Evolutionary conservation across 768 basidiomycete species (phyloP).

Genomic region (Mrakia blollopis): DNA sequence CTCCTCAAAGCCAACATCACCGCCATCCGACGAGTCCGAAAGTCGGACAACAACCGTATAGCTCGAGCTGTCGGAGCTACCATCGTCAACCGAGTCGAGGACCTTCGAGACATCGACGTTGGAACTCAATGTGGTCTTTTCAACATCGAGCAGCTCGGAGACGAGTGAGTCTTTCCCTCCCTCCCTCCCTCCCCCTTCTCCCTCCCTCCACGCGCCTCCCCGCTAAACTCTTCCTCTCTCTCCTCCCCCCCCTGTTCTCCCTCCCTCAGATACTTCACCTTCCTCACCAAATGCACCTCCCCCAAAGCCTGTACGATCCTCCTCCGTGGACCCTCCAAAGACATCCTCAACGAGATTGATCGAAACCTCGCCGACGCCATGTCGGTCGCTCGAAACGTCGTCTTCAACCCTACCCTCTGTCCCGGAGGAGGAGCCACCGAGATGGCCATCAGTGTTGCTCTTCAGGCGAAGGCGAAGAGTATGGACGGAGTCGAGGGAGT

Average conservation of each 20-base stretch:
- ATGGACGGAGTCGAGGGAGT: slow-evolving; percentile 85
- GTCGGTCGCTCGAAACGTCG: slow-evolving; percentile 92
- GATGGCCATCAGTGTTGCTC: slow-evolving; percentile 89
- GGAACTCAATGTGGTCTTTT: slow-evolving; percentile 94
- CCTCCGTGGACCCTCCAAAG: slow-evolving; percentile 94
- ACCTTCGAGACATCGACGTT: slow-evolving; percentile 83
- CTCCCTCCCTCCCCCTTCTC: too few species aligned
- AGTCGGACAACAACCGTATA: slow-evolving; percentile 97
- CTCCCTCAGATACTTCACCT: slow-evolving; percentile 77
- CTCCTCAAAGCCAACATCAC: slow-evolving; percentile 81
- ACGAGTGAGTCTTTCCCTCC: slow-evolving; percentile 57
- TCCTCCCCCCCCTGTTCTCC: background rate
- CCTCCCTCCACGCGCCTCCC: background rate
- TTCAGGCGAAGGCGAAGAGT: slow-evolving; percentile 63
- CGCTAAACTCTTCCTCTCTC: slow-evolving; percentile 7
- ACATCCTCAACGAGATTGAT: slow-evolving; percentile 96
- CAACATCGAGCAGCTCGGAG: slow-evolving; percentile 93
- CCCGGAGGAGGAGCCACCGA: slow-evolving; percentile 97
- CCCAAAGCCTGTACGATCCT: slow-evolving; percentile 98
- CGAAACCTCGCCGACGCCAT: slow-evolving; percentile 96
- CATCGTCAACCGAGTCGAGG: slow-evolving; percentile 94
- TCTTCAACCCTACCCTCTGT: slow-evolving; percentile 89
- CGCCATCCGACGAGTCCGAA: slow-evolving; percentile 94
- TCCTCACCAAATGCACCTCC: slow-evolving; percentile 80
- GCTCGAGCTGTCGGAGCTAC: slow-evolving; percentile 92